These are phyloP conservation scores for Pseudogymnoascus sp. DNA, from an alignment of 2,329 filamentous ascomycete genomes.

Conservation along the genomic window DNA sequence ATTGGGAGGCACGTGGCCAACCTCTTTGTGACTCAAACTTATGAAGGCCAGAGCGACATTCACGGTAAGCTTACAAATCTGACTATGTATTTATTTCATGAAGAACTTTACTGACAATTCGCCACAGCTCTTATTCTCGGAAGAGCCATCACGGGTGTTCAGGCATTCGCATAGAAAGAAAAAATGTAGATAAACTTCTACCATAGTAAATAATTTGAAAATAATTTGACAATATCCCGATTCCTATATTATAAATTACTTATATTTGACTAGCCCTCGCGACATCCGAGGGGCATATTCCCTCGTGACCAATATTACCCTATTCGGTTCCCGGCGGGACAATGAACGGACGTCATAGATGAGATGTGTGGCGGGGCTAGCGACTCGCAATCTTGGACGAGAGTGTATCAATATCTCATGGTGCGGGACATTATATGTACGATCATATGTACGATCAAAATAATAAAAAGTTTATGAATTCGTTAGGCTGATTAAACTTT, in stretches of 20 bases:
- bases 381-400: constrained; percentile 7
- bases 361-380: constrained; percentile 5
- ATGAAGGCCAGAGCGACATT: constrained; percentile 97
- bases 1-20: constrained; percentile 95
- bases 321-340: not conserved
- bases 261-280: not conserved
- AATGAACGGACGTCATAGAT: not conserved
- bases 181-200: not conserved
- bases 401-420: not conserved
- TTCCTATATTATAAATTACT: not conserved
- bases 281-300: not conserved
- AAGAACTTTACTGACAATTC: constrained; percentile 23
- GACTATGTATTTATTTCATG: not conserved
- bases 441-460: not conserved
- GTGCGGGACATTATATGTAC: not conserved
- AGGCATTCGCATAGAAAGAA: constrained; percentile 61
- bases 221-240: not conserved
- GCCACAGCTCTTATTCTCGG: constrained; percentile 58
- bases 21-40: constrained; percentile 93
- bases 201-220: not conserved
- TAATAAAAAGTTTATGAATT: not conserved
- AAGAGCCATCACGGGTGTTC: constrained; percentile 63
- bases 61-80: constrained; percentile 53
- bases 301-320: constrained; percentile 7
- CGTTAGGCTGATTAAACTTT: not conserved